Base-by-base conservation (phyloP, 164 flowering plant species). In the Vitis labrusca region DNA sequence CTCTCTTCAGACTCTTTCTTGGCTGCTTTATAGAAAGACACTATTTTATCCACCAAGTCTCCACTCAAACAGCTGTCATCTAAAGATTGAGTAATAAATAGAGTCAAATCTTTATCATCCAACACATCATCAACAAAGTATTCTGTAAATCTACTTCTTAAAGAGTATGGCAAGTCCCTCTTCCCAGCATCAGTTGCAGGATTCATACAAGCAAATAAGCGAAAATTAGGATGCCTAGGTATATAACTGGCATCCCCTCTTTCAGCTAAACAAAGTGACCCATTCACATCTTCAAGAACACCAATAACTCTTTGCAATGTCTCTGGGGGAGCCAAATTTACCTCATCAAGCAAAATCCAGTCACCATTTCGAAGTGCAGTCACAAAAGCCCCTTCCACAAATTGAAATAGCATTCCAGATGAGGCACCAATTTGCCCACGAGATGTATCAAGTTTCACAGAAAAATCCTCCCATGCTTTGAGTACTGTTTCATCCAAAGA, bases 121-220 rank as follows among this genome's bases (percentile, higher is more conserved):
- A 90, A 75, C 59, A 88, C 77, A 78, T 96, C 99, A 80, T 96
- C 98, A 70, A 96, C 97, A 84, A 84, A 91, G 74, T 83, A 89
- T 72, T 93, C 97, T 9, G 99, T 89, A 77, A 96, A 96, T 80
- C 97, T 87, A 74, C 92, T 84, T 59, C 97, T 76, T 27, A 96
- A 59, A 44, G 94, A 80, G 64, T 77, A 76, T 1, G 97, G 94
- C 74, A 96, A 76, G 67, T 96, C 97, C 52, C 92, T 78, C 83
- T 96, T 96, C 59, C 99, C 98, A 71, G 97, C 94, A 89, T 96
- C 99, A 60, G 93, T 96, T 62, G 99, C 99, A 70, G 99, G 99
- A 84, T 96, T 96, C 99, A 96, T 96, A 75, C 99, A 93, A 4
- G 97, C 97, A 85, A 96, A 96, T 63, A 96, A 65, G 44, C 97